Evolutionary conservation across 2,329 filamentous ascomycete genomes (phyloP).

Genomic region (Nemania abortiva): DNA sequence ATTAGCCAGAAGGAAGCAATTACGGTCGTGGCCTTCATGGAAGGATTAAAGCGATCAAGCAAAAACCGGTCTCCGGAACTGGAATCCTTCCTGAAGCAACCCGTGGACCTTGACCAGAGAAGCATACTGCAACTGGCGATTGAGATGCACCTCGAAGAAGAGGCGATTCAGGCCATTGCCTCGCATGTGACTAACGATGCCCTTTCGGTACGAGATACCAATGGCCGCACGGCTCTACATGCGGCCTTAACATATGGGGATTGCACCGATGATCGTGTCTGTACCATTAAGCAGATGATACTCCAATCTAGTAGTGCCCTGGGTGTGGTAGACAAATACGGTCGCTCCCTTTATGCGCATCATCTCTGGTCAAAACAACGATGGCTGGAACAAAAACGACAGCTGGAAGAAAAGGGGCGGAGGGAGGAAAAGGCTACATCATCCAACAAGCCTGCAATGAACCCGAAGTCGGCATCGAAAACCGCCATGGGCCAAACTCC

Average conservation of each 20-base stretch:
- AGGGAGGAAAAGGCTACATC: background rate
- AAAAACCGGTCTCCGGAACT: background rate
- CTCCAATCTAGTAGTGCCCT: background rate
- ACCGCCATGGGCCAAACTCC: background rate
- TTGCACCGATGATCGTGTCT: constrained; percentile 7
- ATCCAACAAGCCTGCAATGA: too few species aligned
- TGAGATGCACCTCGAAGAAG: constrained; percentile 6
- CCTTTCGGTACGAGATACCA: background rate
- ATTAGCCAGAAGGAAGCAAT: constrained; percentile 11
- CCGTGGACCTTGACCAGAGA: background rate
- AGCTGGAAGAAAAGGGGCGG: too few species aligned
- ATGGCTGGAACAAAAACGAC: constrained; percentile 1
- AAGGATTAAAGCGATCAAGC: constrained; percentile 4
- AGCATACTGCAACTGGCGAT: constrained; percentile 10
- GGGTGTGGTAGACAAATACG: constrained; percentile 1
- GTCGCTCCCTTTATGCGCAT: constrained; percentile 7
- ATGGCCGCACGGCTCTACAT: constrained; percentile 10
- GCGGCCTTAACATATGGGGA: constrained; percentile 3
- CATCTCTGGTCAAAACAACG: constrained; percentile 5
- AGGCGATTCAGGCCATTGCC: constrained; percentile 9
- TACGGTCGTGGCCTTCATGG: constrained; percentile 17
- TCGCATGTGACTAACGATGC: constrained; percentile 1
- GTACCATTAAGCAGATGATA: constrained; percentile 6
- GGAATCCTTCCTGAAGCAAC: background rate
- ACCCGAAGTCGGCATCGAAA: constrained; percentile 1